phyloP scores from a whole-genome alignment of 495 filamentous ascomycete genomes.

The Trichoderma erinaceum region DNA sequence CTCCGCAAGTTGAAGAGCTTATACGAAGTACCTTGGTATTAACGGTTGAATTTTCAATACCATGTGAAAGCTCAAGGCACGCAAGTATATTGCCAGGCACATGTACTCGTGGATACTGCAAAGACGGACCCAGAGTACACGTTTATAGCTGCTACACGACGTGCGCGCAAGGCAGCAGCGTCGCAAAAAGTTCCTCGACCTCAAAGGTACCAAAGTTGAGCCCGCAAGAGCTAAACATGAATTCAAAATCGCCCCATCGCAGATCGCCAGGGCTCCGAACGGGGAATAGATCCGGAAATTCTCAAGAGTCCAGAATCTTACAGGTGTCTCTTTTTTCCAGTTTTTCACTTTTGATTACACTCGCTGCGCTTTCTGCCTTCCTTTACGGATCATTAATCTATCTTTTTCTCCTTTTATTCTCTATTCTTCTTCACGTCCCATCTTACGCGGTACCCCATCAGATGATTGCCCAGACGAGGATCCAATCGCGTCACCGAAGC shows the following conservation, averaged over 20 bases:
- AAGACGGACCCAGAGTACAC: too few species aligned
- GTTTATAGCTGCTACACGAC: neutral
- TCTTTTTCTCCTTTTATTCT: neutral
- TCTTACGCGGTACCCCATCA: neutral
- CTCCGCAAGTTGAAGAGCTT: neutral
- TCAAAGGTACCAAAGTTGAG: neutral
- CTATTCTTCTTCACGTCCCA: neutral
- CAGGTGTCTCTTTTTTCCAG: neutral
- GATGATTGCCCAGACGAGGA: neutral
- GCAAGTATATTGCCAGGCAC: too few species aligned
- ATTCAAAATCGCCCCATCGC: neutral
- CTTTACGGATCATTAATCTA: neutral
- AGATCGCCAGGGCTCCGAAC: neutral
- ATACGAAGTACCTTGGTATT: neutral
- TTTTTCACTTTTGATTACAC: neutral
- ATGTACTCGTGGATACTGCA: too few species aligned
- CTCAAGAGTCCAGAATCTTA: neutral
- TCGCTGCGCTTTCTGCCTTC: neutral
- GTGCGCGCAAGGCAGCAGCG: neutral
- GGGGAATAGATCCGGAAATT: neutral
- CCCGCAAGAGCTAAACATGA: neutral
- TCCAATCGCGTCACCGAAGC: slow-evolving; percentile 3
- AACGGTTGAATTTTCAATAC: neutral
- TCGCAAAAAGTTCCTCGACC: neutral
- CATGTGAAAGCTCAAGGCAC: too few species aligned